Base-by-base conservation (phyloP, 495 filamentous ascomycete genomes). In the Halenospora varia region DNA sequence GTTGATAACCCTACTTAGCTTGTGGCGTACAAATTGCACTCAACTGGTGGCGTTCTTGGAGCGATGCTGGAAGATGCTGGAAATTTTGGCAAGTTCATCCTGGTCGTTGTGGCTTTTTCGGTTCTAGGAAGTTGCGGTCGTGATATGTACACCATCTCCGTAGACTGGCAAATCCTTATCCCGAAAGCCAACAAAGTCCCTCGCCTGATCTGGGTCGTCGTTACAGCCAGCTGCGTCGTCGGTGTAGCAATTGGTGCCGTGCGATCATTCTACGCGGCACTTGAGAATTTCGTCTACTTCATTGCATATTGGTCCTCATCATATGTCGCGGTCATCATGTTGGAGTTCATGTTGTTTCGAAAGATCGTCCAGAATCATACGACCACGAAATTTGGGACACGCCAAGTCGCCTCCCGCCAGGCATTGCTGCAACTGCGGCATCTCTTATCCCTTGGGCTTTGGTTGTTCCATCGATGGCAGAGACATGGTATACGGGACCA, bases 331-430 rank as follows among this genome's bases (percentile, higher is more conserved):
- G 80, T 85, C 56, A 56, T 86, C 4, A 75, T 82, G 53, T 65
- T 66, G 3, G 84, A 87, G 58, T 80, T 86, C 65, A 81, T 79
- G 60, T 46, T 77, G 40, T 84, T 86, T 70, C 76, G 83, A 83
- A 62, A 71, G 15, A 6, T 8, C 44, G 39, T 24, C 71, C 71
- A 25, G 61, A 60, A 44, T 73, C 72, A 23, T 81, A 81, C 59
- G 63, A 79, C 54, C 68, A 79, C 29, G 70, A 75, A 8, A 73
- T 61, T 29, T 82, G 78, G 78, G 72, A 81, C 45, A 69, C 67
- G n/a, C 70, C 70, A 1, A 63, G 50, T 1, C 64, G 61, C 51
- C 49, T 82, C 39, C 79, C 79, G 1, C 17, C 72, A 13, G 79
- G 79, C 2, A 69, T 73, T 45, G 79, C 73, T n/a, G 78, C 68